Base-by-base conservation (phyloP, 352 stramenopile species). In the Phytophthora citricola region DNA sequence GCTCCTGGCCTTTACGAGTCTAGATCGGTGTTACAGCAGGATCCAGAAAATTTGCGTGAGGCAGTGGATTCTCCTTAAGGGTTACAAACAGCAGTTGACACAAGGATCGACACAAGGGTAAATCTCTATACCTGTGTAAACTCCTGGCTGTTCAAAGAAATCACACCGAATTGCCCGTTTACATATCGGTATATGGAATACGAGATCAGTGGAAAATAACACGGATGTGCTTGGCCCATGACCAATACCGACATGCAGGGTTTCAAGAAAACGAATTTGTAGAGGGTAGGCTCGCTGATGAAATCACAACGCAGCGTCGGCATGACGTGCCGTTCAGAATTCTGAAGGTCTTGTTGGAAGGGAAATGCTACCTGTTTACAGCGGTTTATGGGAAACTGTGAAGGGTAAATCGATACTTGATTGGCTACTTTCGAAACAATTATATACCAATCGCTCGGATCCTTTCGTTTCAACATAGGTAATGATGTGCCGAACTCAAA, bases 331-430 rank as follows among this genome's bases (percentile, higher is more conserved):
- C 27, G 4, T 59, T 32, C 15, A 26, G 24, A 1, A 31, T 50
- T 14, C n/a, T 59, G 1, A 14, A 46, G 26, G 54, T 29, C 26
- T 52, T 6, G 1, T 53, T 9, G 54, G 46, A 27, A 10, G 31
- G 9, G 54, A 62, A 34, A 62, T 62, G 54, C 43, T 61, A 17
- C 54, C 54, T 0, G 12, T 40, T 0, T 61, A 62, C 43, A 62
- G 54, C 15, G 43, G 54, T 5, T 24, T 26, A 7, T 62, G 54
- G 54, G n/a, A 11, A 27, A 29, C 24, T 2, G 54, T 53, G 5
- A 62, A 32, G 6, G 43, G 41, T 1, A 62, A 53, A 20, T 29
- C 54, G 0, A 53, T 62, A 36, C 5, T 53, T 2, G 43, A 62
- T 12, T 53, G 52, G 7, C 14, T 48, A 27, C 32, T n/a, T 36